Conservation (phyloP, 2,329 filamentous ascomycete species). For the Thielaviopsis musarum region DNA sequence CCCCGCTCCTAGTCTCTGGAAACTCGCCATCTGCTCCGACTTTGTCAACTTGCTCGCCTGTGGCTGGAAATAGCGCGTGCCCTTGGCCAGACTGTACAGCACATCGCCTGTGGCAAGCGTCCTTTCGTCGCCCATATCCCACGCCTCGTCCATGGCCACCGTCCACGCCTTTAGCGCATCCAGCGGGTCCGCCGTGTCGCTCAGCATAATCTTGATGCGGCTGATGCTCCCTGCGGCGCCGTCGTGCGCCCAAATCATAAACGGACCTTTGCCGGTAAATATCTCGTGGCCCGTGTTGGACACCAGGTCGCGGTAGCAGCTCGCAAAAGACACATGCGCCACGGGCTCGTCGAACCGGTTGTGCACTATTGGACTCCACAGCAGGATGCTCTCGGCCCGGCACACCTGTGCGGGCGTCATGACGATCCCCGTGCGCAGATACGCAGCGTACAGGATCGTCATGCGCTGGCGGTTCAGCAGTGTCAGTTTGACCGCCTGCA, state of each 20-base stretch:
- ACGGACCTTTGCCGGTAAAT: constrained; percentile 14
- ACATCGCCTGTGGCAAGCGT: not conserved
- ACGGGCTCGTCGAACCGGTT: constrained; percentile 17
- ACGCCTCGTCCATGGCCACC: constrained; percentile 22
- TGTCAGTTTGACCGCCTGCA: constrained; percentile 67
- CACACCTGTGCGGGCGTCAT: constrained; percentile 52
- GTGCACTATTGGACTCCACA: constrained; percentile 20
- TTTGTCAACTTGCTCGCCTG: not conserved
- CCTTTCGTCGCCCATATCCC: constrained; percentile 16
- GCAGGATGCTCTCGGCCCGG: constrained; percentile 44
- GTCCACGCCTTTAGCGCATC: constrained; percentile 23
- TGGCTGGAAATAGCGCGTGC: not conserved
- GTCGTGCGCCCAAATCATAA: constrained; percentile 6
- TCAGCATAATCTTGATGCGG: constrained; percentile 22
- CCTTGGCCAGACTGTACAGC: not conserved
- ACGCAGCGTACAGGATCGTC: constrained; percentile 53
- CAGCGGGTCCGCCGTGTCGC: constrained; percentile 16
- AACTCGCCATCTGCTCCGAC: not conserved
- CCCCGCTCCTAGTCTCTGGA: not conserved
- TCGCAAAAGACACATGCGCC: constrained; percentile 25
- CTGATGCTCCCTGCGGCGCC: constrained; percentile 12
- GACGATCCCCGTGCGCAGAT: constrained; percentile 32
- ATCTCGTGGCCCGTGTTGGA: constrained; percentile 17
- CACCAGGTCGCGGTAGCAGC: constrained; percentile 25
- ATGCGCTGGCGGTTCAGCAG: constrained; percentile 77